These are phyloP conservation scores for Tetrapisispora iriomotensis DNA, from an alignment of 805 yeast species.

Conservation along the genomic window DNA sequence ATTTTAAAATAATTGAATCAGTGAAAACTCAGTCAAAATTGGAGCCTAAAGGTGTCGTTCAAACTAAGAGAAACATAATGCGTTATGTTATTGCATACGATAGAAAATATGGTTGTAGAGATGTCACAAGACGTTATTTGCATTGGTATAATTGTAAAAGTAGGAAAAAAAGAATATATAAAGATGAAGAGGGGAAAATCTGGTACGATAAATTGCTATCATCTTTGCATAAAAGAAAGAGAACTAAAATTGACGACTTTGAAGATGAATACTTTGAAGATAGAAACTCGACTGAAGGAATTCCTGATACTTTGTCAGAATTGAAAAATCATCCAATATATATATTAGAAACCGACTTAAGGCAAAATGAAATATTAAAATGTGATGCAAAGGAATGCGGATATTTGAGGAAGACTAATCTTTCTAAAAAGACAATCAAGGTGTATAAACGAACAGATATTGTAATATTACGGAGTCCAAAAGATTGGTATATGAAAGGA, in stretches of 20 bases:
- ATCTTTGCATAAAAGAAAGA: slow-evolving; percentile 19
- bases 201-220: slow-evolving; percentile 50
- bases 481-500: slow-evolving; percentile 81
- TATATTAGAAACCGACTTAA: slow-evolving; percentile 67
- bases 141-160: slow-evolving; percentile 62
- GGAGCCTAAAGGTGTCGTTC: slow-evolving; percentile 46
- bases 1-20: slow-evolving; percentile 52
- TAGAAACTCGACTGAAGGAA: slow-evolving; percentile 65
- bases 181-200: slow-evolving; percentile 41
- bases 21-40: slow-evolving; percentile 47
- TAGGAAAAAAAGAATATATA: slow-evolving; percentile 59
- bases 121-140: slow-evolving; percentile 72
- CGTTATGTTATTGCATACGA: slow-evolving; percentile 76
- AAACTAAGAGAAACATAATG: slow-evolving; percentile 37
- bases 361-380: slow-evolving; percentile 58
- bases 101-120: slow-evolving; percentile 52
- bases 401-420: slow-evolving; percentile 39
- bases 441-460: slow-evolving; percentile 66
- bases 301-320: slow-evolving; percentile 77
- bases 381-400: slow-evolving; percentile 63
- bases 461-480: slow-evolving; percentile 54
- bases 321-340: slow-evolving; percentile 81
- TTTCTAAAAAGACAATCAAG: slow-evolving; percentile 37
- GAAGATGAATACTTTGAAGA: slow-evolving; percentile 29
- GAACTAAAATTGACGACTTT: slow-evolving; percentile 29